Evolutionary conservation across 768 basidiomycete species (phyloP).

Genomic region (Xerocomellus chrysenteron): DNA sequence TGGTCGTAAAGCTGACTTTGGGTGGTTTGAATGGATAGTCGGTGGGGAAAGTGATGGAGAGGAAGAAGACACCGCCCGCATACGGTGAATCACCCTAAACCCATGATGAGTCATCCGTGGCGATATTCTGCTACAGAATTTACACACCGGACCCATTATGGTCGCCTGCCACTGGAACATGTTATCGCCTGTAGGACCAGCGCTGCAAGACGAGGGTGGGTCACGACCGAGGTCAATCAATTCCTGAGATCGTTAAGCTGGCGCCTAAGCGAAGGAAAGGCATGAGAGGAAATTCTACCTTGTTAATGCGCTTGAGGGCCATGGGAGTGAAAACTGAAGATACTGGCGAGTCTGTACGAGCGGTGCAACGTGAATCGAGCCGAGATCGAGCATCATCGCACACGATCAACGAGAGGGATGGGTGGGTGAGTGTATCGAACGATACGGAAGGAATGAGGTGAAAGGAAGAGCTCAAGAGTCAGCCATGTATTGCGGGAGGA

Average conservation of each 20-base stretch:
- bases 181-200: conserved; percentile 96
- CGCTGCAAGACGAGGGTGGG: conserved; percentile 99
- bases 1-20: conserved; percentile 99
- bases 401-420: conserved; percentile 32
- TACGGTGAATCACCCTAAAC: conserved; percentile 93
- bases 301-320: conserved; percentile 99
- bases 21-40: conserved; percentile 99
- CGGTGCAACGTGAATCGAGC: conserved; percentile 14
- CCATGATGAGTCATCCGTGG: conserved; percentile 25
- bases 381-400: conserved; percentile 38
- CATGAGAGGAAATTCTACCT: conserved; percentile 49
- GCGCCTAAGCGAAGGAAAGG: conserved; percentile 4
- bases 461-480: not conserved
- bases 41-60: conserved; percentile 89
- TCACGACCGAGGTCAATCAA: conserved; percentile 98
- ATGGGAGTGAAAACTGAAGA: conserved; percentile 41
- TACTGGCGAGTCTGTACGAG: conserved; percentile 16
- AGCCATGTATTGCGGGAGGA: not conserved
- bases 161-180: conserved; percentile 99
- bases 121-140: not conserved
- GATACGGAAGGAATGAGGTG: not conserved
- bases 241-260: conserved; percentile 59
- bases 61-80: conserved; percentile 98
- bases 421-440: not conserved
- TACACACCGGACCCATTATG: conserved; percentile 96